Evolutionary conservation across 2,329 filamentous ascomycete species (phyloP), one percentile per base, ranked within the genome.

Genomic region (Coniochaeta sp.): DNA sequence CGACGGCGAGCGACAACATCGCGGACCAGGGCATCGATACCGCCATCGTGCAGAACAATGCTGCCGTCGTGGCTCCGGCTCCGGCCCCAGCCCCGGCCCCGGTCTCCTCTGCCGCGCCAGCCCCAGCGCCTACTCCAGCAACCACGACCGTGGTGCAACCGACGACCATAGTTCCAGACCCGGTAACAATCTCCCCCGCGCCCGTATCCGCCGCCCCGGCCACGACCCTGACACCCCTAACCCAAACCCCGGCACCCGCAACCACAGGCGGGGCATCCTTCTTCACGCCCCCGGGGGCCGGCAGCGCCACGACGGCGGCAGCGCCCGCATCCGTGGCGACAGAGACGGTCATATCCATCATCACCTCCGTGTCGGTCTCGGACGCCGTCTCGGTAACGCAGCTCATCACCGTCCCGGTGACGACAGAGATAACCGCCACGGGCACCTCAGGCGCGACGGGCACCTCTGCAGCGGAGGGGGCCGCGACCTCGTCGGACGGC

Each of bases 11-110:
- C 24, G 59, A 62, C 28, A 52, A 67, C 19, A 59, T 64, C 6
- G 60, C 64, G 0, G 63, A 68, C 47, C 24, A 34, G 8, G 63
- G 67, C n/a, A 64, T 69, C 31, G 70, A 72, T 47, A 68, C 68
- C 1, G 70, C 69, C 4, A n/a, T 70, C 26, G 26, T 65, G 19
- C 55, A 58, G 36, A 57, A 57, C 38, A 59, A 28, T 14, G 60
- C 47, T 24, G 47, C 47, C 6, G 47, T 31, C 24, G 47, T 8
- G 52, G 38, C 28, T 38, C 19, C 28, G 28, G 16, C 16, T 12
- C 59, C 11, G 3, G 34, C 34, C 7, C 34, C 34, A 3, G 55
- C 43, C 6, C 34, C 58, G 11, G 26, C 33, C 4, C 38, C 58
- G 14, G 40, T 19, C 26, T 26, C 57, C 31, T 28, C 57, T 3